Conservation (phyloP, 2,329 filamentous ascomycete genomes). For the Trichoderma lentiforme region DNA sequence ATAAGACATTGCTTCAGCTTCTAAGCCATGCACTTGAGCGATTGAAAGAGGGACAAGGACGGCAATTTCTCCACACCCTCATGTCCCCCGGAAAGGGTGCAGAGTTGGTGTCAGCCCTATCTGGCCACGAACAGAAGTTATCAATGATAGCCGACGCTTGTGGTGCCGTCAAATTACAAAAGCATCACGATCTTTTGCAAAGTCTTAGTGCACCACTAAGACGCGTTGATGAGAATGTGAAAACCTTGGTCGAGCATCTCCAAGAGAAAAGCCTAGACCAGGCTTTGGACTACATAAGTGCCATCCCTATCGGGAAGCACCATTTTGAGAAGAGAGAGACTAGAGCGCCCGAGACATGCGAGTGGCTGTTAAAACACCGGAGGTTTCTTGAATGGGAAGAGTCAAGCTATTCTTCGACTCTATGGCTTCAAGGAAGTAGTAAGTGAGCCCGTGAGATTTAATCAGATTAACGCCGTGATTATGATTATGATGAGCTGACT, state of each 20-base stretch:
- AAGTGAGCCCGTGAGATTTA: neutral
- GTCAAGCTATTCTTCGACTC: neutral
- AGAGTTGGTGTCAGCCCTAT: neutral
- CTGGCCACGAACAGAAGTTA: neutral
- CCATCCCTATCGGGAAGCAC: neutral
- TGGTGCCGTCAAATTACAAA: neutral
- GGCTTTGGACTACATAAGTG: neutral
- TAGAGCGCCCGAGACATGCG: neutral
- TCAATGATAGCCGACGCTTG: neutral
- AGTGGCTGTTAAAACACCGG: neutral
- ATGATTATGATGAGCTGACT: neutral
- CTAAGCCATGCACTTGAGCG: neutral
- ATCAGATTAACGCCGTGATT: neutral
- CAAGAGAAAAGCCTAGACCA: neutral
- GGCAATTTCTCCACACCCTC: neutral
- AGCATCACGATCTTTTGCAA: neutral
- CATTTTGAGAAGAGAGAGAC: neutral
- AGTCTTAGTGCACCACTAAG: neutral
- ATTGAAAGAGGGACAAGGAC: neutral
- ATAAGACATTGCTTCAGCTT: neutral
- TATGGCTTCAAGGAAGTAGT: neutral
- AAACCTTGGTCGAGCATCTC: neutral
- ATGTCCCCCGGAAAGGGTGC: neutral
- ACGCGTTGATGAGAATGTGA: neutral
- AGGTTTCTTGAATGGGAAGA: neutral